Percentiles rank a stretch among this genome's conserved stretches.
Conservation (phyloP, 2,329 filamentous ascomycete species). For the Ascochyta clinopodiicola region DNA sequence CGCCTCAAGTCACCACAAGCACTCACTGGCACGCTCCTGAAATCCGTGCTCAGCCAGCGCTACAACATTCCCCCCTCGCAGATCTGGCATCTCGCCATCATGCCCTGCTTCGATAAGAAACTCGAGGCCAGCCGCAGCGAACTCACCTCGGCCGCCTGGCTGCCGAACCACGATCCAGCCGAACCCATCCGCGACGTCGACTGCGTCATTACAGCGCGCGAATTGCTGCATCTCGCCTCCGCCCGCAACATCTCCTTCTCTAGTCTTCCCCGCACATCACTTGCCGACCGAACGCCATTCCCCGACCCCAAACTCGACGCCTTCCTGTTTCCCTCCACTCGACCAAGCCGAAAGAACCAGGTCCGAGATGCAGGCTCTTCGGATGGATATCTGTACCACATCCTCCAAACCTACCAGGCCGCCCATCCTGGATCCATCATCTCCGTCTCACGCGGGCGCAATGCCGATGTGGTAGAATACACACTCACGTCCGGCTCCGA, state of each 20-base stretch:
- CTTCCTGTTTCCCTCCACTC: constrained; percentile 71
- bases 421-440: constrained; percentile 75
- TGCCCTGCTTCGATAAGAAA: constrained; percentile 99
- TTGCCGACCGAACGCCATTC: constrained; percentile 65
- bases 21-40: constrained; percentile 85
- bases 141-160: constrained; percentile 81
- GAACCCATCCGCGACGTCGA: constrained; percentile 80
- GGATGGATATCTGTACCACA: constrained; percentile 86
- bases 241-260: constrained; percentile 81
- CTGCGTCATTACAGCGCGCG: constrained; percentile 96
- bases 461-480: constrained; percentile 91
- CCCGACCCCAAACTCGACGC: constrained; percentile 73
- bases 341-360: constrained; percentile 49
- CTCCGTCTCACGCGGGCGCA: constrained; percentile 76
- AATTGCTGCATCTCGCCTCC: constrained; percentile 87
- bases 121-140: constrained; percentile 93
- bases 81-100: constrained; percentile 94
- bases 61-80: constrained; percentile 75
- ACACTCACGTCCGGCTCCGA: constrained; percentile 62
- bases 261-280: constrained; percentile 66
- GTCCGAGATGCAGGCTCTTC: constrained; percentile 74
- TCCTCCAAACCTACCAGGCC: constrained; percentile 76
- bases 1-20: constrained; percentile 93
- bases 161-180: constrained; percentile 32
- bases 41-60: constrained; percentile 78